A percentile compares a stretch with the other conserved stretches of the same genome.
Evolutionary conservation across 2,329 filamentous ascomycete genomes (phyloP).

Genomic region (Pyrenochaeta sp.): DNA sequence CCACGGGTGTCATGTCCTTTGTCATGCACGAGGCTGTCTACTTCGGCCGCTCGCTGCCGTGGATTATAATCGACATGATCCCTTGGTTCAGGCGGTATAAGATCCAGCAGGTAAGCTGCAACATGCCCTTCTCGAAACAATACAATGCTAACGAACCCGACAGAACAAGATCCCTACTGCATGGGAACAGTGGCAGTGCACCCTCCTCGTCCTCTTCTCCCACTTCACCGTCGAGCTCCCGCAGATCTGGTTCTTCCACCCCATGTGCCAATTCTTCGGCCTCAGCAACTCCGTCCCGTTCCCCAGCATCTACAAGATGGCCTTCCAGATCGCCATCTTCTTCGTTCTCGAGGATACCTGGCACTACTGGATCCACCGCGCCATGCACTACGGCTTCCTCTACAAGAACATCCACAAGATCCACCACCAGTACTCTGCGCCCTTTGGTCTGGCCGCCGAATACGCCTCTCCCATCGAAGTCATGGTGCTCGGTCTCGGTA

Average conservation of each 20-base stretch:
- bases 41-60: slow-evolving; percentile 90
- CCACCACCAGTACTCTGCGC: slow-evolving; percentile 97
- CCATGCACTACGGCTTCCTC: slow-evolving; percentile 87
- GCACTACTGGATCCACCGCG: slow-evolving; percentile 97
- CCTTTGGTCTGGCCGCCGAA: slow-evolving; percentile 94
- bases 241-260: slow-evolving; percentile 99
- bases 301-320: slow-evolving; percentile 84
- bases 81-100: slow-evolving; percentile 93
- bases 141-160: slow-evolving; percentile 22
- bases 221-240: slow-evolving; percentile 98
- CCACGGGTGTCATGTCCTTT: slow-evolving; percentile 98
- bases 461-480: slow-evolving; percentile 98
- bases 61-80: slow-evolving; percentile 89
- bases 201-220: slow-evolving; percentile 87
- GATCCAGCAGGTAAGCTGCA: slow-evolving; percentile 82
- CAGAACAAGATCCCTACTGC: slow-evolving; percentile 87
- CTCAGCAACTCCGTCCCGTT: slow-evolving; percentile 90
- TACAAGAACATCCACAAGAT: slow-evolving; percentile 99
- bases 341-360: slow-evolving; percentile 96
- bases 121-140: not conserved
- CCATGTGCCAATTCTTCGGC: slow-evolving; percentile 90
- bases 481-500: slow-evolving; percentile 90
- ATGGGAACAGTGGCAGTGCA: slow-evolving; percentile 94
- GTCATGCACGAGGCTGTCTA: slow-evolving; percentile 93
- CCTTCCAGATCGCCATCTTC: slow-evolving; percentile 89